Evolutionary conservation across 257 asterid species (phyloP).

Genomic region (Striga asiatica): DNA sequence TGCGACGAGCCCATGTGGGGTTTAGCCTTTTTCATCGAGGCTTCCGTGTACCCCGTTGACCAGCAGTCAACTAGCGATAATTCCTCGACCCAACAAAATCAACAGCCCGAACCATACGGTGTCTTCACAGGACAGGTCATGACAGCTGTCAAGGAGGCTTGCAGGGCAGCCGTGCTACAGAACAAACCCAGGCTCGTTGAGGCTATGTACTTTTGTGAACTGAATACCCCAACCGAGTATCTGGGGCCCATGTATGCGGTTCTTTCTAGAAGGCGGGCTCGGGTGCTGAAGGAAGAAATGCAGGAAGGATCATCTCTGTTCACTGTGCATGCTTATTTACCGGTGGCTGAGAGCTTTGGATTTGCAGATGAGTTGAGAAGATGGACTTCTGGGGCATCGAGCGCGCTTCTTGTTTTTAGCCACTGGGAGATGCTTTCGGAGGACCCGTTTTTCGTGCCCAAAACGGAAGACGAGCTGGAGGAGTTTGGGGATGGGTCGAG

Average conservation of each 20-base stretch:
- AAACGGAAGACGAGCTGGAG: slow-evolving; percentile 78
- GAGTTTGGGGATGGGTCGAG: slow-evolving; percentile 79
- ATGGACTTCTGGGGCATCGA: slow-evolving; percentile 79
- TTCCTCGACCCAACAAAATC: slow-evolving; percentile 35
- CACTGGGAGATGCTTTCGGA: slow-evolving; percentile 73
- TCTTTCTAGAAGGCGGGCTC: slow-evolving; percentile 71
- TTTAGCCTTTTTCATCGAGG: slow-evolving; percentile 60
- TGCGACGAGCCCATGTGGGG: slow-evolving; percentile 99
- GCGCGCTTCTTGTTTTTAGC: slow-evolving; percentile 78
- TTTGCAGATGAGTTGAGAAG: slow-evolving; percentile 86
- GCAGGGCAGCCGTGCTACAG: slow-evolving; percentile 75
- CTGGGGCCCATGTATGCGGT: slow-evolving; percentile 87
- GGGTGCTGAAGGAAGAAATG: slow-evolving; percentile 88
- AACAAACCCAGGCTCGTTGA: slow-evolving; percentile 74
- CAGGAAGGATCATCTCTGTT: slow-evolving; percentile 86
- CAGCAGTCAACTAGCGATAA: slow-evolving; percentile 30
- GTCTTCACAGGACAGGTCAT: slow-evolving; percentile 79
- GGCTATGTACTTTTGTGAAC: slow-evolving; percentile 72
- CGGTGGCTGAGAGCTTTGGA: slow-evolving; percentile 90
- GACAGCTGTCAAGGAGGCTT: slow-evolving; percentile 82
- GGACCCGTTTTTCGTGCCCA: slow-evolving; percentile 83
- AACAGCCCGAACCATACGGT: slow-evolving; percentile 61
- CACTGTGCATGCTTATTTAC: slow-evolving; percentile 79
- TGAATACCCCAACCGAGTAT: slow-evolving; percentile 75
- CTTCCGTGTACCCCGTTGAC: slow-evolving; percentile 31